Evolutionary conservation across 2,329 filamentous ascomycete genomes (phyloP).

Genomic region (Fusarium devonianum): DNA sequence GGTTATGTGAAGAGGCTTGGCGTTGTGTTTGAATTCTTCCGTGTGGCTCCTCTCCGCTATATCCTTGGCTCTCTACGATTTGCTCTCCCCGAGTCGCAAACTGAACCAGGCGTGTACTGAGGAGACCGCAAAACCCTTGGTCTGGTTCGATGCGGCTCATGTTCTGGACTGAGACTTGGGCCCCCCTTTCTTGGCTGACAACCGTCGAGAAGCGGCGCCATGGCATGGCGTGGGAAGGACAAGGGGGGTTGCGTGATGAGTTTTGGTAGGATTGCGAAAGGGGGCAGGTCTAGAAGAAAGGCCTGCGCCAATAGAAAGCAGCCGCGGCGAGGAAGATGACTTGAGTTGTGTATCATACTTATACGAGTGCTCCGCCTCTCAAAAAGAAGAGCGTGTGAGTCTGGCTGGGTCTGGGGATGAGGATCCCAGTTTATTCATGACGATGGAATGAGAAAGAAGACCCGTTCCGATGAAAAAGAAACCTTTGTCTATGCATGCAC

Average conservation of each 20-base stretch:
- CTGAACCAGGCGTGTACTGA: conserved; percentile 10
- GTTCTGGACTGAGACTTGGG: conserved; percentile 30
- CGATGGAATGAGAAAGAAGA: conserved; percentile 28
- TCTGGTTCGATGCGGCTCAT: conserved; percentile 35
- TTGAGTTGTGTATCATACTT: conserved; percentile 37
- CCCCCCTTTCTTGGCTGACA: conserved; percentile 31
- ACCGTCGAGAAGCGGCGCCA: conserved; percentile 30
- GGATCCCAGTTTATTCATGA: conserved; percentile 19
- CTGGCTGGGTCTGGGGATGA: conserved; percentile 8
- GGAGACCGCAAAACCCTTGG: conserved; percentile 12
- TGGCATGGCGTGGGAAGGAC: conserved; percentile 5
- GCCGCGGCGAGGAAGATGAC: conserved; percentile 4
- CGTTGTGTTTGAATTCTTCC: conserved; percentile 38
- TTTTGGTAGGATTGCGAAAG: conserved; percentile 37
- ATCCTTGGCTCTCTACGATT: conserved; percentile 23
- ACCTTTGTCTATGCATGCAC: conserved; percentile 9
- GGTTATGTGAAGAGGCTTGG: conserved; percentile 30
- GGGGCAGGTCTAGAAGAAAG: conserved; percentile 1
- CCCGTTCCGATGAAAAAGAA: conserved; percentile 11
- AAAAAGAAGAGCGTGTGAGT: conserved; percentile 11
- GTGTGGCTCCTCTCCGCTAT: conserved; percentile 23
- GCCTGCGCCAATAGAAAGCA: conserved; percentile 24
- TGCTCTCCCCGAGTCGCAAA: neutral
- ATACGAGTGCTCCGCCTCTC: conserved; percentile 29
- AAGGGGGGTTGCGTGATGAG: conserved; percentile 20